Evolutionary conservation across 345 rosid species (phyloP).

Genomic region (Lenwebbia sp.): DNA sequence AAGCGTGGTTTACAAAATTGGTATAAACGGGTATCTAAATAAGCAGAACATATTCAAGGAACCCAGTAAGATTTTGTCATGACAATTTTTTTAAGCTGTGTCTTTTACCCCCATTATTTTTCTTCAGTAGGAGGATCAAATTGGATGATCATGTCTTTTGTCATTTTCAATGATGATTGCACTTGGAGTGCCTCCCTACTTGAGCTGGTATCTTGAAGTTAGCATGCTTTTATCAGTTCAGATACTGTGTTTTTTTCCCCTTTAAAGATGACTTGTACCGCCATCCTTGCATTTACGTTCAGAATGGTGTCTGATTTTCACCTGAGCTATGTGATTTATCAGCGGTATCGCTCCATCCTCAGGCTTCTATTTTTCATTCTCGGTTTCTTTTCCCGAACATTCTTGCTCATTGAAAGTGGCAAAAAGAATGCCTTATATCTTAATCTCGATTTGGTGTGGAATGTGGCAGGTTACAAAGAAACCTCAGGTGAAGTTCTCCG

Average conservation of each 20-base stretch:
- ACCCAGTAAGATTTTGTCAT: not conserved
- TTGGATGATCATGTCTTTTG: not conserved
- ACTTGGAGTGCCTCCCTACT: not conserved
- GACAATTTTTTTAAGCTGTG: not conserved
- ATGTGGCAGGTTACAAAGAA: not conserved
- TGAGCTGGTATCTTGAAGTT: not conserved
- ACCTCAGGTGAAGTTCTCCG: not conserved
- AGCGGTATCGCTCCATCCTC: not conserved
- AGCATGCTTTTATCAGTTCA: not conserved
- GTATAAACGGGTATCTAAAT: not conserved
- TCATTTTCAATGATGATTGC: not conserved
- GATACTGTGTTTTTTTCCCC: not conserved
- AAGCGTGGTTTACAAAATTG: not conserved
- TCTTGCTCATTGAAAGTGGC: not conserved
- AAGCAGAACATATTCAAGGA: not conserved
- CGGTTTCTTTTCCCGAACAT: not conserved
- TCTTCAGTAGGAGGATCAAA: not conserved
- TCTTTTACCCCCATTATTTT: not conserved
- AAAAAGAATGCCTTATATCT: not conserved
- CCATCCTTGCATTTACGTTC: not conserved
- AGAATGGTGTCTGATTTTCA: not conserved
- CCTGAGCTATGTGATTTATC: not conserved
- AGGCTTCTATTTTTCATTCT: not conserved
- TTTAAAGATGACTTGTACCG: not conserved
- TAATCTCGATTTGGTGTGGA: not conserved